Base-by-base conservation (phyloP, 2,329 filamentous ascomycete species). In the Pestalotiopsis sp. region DNA sequence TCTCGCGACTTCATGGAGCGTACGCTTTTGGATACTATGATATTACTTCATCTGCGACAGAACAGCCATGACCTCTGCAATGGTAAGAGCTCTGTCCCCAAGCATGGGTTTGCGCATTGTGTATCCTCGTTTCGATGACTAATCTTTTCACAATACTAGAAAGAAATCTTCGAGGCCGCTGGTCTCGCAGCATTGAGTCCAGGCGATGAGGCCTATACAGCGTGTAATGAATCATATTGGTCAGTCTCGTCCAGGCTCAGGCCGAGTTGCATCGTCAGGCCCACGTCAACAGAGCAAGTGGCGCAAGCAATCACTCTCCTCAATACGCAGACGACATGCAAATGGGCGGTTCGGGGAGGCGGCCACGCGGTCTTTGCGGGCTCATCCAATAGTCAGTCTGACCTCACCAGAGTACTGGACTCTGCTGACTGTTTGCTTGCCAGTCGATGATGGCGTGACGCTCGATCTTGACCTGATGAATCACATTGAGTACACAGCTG, bases 391-490 rank as follows among this genome's bases (percentile, higher is more conserved):
- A 66, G 64, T 66, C 20, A 23, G 64, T 20, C 3, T 4, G 23
- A 57, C 9, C 62, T 23, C 9, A 13, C 38, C 20, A 27, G 17
- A 52, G 9, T 7, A 52, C 14, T 38, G 31, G 6, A 36, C 31
- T 9, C 31, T 36, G 20, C 59, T 20, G 31, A 20, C 11, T 25
- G 27, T 9, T 25, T 7, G 5, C 14, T 36, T 60, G 3, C 3
- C 45, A 68, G 69, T 68, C 49, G 13, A 66, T 17, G 69, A 66
- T 39, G 67, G 69, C 27, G 69, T 70, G n/a, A 70, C 69, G 3
- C 36, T 70, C 12, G 69, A 70, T 36, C 31, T 69, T 62, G 69
- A 67, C 4, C 71, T 81, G 9, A 80, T 72, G 68, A 72, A 80
- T 41, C 66, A 73, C n/a, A 72, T 81, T 0, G 69, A 68, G 0